A percentile compares a stretch with the other conserved stretches of the same genome.
Conservation (phyloP, 164 flowering plant species). For the Euptelea pleiosperma region DNA sequence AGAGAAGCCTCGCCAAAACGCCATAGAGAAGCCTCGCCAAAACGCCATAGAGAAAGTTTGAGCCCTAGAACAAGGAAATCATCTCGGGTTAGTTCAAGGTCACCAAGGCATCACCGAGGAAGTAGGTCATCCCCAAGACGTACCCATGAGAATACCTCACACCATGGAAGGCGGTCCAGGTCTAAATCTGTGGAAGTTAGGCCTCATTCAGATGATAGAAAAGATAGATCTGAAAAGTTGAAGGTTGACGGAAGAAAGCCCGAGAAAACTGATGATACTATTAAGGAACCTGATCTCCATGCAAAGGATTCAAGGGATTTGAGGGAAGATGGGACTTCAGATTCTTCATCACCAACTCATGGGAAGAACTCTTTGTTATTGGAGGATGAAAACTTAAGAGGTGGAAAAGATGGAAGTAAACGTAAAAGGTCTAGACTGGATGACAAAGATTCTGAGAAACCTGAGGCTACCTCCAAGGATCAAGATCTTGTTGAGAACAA, state of each 20-base stretch:
- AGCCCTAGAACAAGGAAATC: conserved; percentile 38
- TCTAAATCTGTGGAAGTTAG: conserved; percentile 29
- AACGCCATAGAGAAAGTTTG: conserved; percentile 34
- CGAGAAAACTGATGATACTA: conserved; percentile 11
- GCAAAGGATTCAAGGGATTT: conserved; percentile 8
- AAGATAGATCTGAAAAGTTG: conserved; percentile 26
- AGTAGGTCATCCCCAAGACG: conserved; percentile 33
- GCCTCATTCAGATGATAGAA: conserved; percentile 19
- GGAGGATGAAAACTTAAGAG: conserved; percentile 3
- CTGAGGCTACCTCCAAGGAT: conserved; percentile 6
- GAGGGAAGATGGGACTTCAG: conserved; percentile 14
- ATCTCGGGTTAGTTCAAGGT: conserved; percentile 45
- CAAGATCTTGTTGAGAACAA: conserved; percentile 1
- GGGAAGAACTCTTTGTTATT: conserved; percentile 6
- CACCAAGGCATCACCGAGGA: conserved; percentile 45
- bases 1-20: conserved; percentile 17
- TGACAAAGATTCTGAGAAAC: conserved; percentile 14
- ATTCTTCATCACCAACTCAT: neutral
- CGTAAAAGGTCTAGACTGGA: conserved; percentile 7
- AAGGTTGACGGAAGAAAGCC: conserved; percentile 22
- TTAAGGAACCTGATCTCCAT: conserved; percentile 6
- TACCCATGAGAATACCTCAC: conserved; percentile 29
- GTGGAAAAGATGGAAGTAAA: conserved; percentile 14
- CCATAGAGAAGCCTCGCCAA: conserved; percentile 23
- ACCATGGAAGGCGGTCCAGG: conserved; percentile 32